Percentiles rank a stretch among this genome's conserved stretches.
phyloP scores from a whole-genome alignment of 495 filamentous ascomycete species.

The Penicillium fimorum region DNA sequence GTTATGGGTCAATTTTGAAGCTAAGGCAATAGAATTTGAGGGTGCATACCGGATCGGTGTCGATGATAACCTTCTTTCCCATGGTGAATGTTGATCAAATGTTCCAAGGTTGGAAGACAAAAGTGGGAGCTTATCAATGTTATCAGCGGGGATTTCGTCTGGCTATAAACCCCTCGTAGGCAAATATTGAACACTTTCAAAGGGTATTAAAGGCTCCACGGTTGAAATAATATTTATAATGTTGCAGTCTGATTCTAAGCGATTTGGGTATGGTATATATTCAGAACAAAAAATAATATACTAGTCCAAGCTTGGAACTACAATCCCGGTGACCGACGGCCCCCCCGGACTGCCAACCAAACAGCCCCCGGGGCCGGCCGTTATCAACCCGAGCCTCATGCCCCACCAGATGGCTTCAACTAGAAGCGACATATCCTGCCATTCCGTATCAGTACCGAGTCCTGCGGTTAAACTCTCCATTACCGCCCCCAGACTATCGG shows the following conservation, averaged over 20 bases:
- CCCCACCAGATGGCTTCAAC: background rate
- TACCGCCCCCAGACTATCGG: background rate
- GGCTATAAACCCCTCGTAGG: constrained; percentile 1
- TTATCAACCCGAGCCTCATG: background rate
- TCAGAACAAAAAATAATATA: background rate
- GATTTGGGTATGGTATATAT: background rate
- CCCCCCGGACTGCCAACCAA: background rate
- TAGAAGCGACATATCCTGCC: background rate
- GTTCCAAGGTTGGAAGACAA: background rate
- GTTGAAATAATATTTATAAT: background rate
- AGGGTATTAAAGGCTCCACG: background rate
- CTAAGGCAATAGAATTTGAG: background rate
- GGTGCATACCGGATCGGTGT: constrained; percentile 74
- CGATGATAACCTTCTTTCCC: constrained; percentile 78
- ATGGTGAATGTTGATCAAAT: constrained; percentile 11
- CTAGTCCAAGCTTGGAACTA: background rate
- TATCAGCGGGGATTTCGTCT: constrained; percentile 10
- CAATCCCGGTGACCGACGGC: constrained; percentile 3
- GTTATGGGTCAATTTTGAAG: background rate
- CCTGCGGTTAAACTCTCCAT: background rate
- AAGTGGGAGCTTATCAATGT: constrained; percentile 19
- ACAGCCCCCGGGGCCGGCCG: background rate
- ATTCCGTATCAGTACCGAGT: background rate
- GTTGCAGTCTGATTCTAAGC: background rate
- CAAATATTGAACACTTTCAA: background rate